Base-by-base conservation (phyloP, 345 rosid genomes). In the Pistacia vera region DNA sequence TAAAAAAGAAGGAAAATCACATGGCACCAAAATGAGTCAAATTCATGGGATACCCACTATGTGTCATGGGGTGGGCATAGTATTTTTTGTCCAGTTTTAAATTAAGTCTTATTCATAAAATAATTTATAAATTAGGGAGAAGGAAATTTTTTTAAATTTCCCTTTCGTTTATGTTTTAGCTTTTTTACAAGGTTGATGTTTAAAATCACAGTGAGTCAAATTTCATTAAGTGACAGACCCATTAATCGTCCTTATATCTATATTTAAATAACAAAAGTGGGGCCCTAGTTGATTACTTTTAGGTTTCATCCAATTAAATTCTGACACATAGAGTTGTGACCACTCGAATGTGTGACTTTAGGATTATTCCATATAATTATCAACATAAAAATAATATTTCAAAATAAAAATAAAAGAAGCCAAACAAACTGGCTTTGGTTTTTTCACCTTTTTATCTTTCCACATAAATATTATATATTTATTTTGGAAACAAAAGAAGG, bases 291-390 rank as follows among this genome's bases (percentile, higher is more conserved):
- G 63, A 84, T 66, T 46, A 8, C 52, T 74, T 75, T 65, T 62
- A 58, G 9, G 49, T 70, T 67, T 65, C 51, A 33, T 25, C 80
- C 28, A 71, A 86, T 88, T 76, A 57, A 33, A 80, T 52, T 80
- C 85, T 68, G 83, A 74, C 77, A 74, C 79, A 72, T 81, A 74
- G 56, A 78, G 71, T 73, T 70, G 83, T 83, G 88, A 83, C 88
- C 85, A 75, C 71, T 82, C 28, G 17, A 72, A 66, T 52, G 62
- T 83, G 81, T 82, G 88, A 66, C 80, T 72, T 76, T 82, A 71
- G 71, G 72, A 71, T 68, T 60, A 22, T 58, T 62, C 38, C 33
- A 17, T 17, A n/a, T 28, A 64, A 57, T 51, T 58, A 48, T 81
- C 78, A 17, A 57, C n/a, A 70, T 55, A 33, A 4, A 69, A 63